These are phyloP conservation scores for Calcarisporium arbuscula DNA, from an alignment of 2,329 filamentous ascomycete species.

Conservation along the genomic window DNA sequence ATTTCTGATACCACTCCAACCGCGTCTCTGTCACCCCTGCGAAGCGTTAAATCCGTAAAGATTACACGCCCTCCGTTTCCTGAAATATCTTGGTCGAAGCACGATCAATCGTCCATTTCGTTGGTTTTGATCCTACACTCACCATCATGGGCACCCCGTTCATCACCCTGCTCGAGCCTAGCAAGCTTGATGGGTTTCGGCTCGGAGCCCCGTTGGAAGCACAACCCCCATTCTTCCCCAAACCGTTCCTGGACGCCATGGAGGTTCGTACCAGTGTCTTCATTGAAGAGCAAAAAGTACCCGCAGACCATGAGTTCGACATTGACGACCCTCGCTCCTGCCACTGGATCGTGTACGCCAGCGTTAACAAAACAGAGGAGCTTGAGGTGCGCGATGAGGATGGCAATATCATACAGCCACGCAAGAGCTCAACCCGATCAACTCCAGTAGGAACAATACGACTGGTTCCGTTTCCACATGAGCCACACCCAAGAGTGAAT, in stretches of 20 bases:
- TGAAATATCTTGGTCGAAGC: too few species aligned
- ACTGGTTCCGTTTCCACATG: conserved; percentile 74
- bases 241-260: conserved; percentile 58
- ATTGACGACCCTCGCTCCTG: conserved; percentile 70
- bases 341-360: conserved; percentile 84
- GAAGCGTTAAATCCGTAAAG: too few species aligned
- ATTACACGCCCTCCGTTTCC: too few species aligned
- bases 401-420: conserved; percentile 34
- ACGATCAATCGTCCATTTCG: conserved; percentile 1
- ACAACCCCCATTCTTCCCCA: conserved; percentile 42
- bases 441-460: conserved; percentile 67
- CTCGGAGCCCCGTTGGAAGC: conserved; percentile 28
- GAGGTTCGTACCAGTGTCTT: conserved; percentile 55
- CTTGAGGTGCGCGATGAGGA: conserved; percentile 36
- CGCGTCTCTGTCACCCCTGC: too few species aligned
- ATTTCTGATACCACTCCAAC: too few species aligned
- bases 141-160: conserved; percentile 43
- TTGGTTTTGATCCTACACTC: background rate
- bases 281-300: conserved; percentile 51
- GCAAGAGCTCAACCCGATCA: conserved; percentile 36
- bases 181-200: conserved; percentile 42
- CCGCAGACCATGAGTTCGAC: conserved; percentile 69
- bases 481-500: conserved; percentile 51
- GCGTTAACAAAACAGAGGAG: conserved; percentile 42
- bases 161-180: conserved; percentile 41